Base-by-base conservation (phyloP, 805 yeast genomes). In the Saccharomyces cerevisiae region DNA sequence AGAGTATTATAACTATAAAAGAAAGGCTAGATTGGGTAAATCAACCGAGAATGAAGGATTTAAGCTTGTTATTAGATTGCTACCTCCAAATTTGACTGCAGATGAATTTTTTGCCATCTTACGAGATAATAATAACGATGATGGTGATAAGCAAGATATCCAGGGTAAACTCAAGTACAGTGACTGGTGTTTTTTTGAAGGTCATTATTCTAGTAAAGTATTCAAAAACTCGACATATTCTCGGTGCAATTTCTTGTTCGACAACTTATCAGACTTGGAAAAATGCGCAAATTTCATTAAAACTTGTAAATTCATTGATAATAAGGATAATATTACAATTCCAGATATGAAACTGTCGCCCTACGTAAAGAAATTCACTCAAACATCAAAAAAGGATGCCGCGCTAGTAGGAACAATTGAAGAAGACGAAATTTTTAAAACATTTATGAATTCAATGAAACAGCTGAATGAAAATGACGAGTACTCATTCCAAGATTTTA, bases 31-130 rank as follows among this genome's bases (percentile, higher is more conserved):
- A 47, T 28, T 29, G 51, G 31, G 27, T 46, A 29, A 51, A 52
- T 26, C 55, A 41, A 48, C 48, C 31, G 54, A 56, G 31, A n/a
- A 29, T 21, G 51, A 58, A 11, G 59, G 58, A 3, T 56, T 55
- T 28, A 73, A 68, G 55, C 53, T 74, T 5, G 72, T 73, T 9
- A 41, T 78, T 4, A 68, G 82, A 46, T 57, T 71, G n/a, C 61
- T 79, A 43, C 82, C 83, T 11, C 79, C 82, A 2, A 61, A 65
- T 50, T 59, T 73, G 51, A 64, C 68, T 0, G 69, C 70, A 53
- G 66, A 60, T 9, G 70, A 69, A 53, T 76, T 75, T 57, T 56
- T 60, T 47, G 57, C 55, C 14, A 66, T 69, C 46, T 52, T 70
- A 13, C 59, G 32, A 50, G 32, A 22, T 14, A 41, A 14, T n/a